These are phyloP conservation scores for Phytophthora fragariaefolia DNA, from an alignment of 352 stramenopile species.

Conservation along the genomic window DNA sequence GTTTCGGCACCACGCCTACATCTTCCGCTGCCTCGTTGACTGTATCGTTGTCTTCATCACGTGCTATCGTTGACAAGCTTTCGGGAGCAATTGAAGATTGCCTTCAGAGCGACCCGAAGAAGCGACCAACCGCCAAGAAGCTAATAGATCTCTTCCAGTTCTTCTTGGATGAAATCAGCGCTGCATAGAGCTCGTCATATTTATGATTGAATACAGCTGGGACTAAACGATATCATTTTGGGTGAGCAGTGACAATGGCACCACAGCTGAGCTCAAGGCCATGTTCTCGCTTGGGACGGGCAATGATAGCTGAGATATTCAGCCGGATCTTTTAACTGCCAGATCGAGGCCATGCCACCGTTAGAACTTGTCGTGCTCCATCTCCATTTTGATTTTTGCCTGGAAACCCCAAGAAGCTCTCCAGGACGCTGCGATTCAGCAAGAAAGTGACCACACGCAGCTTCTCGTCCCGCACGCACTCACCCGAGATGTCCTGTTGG, in stretches of 20 bases:
- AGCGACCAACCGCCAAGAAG: constrained; percentile 60
- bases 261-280: constrained; percentile 18
- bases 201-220: constrained; percentile 25
- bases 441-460: constrained; percentile 13
- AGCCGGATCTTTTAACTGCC: constrained; percentile 19
- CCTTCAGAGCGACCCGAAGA: constrained; percentile 62
- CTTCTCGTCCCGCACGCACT: constrained; percentile 15
- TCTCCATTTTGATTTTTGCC: constrained; percentile 28
- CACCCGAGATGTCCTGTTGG: constrained; percentile 53
- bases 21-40: constrained; percentile 43
- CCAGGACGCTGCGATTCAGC: not conserved
- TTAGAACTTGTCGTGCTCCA: not conserved
- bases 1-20: constrained; percentile 51
- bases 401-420: constrained; percentile 6
- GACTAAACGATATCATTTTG: constrained; percentile 14
- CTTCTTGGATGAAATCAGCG: constrained; percentile 44
- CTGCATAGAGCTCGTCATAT: constrained; percentile 28
- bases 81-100: constrained; percentile 60
- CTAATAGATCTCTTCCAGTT: constrained; percentile 58
- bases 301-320: constrained; percentile 31
- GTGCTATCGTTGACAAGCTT: constrained; percentile 52
- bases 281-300: constrained; percentile 34
- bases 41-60: constrained; percentile 39
- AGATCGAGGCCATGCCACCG: not conserved
- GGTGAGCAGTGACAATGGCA: not conserved